Base-by-base conservation (phyloP, 1,284 basidiomycete species). In the Taiwanofungus camphoratus region DNA sequence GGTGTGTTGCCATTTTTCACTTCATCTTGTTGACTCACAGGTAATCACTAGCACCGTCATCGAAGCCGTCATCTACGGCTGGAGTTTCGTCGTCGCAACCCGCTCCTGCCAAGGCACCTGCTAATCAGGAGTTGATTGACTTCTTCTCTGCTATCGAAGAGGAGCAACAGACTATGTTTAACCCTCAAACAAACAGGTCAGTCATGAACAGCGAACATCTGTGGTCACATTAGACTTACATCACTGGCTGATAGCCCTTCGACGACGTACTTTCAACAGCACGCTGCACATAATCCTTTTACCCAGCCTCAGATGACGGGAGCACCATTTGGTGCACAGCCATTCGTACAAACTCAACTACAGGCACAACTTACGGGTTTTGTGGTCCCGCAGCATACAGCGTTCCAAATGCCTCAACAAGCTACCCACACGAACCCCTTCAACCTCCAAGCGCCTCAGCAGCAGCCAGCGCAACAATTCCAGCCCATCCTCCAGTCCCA, bases 111-210 rank as follows among this genome's bases (percentile, higher is more conserved):
- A 65, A 55, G 46, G 44, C 48, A 15, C 46, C 46, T 5, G 51
- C 44, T 5, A 57, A 47, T 41, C 62, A 64, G 42, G 60, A 73
- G 16, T 72, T 89, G 43, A 68, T 84, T 27, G 96, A 99, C 66
- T 96, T 99, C 70, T 97, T 99, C 67, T 71, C 77, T 38, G 81
- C 89, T 13, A 96, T 99, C 54, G 93, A 97, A 62, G 77, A 81
- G 41, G 82, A 89, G 45, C 84, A 89, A 58, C 70, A 79, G 5
- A 74, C 75, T n/a, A 82, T 83, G 70, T 87, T 86, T 60, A 80
- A 82, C 51, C 74, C 79, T 2, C 70, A 74, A 51, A 71, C 73
- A 3, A 71, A 72, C 52, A 80, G 74, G 82, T 78, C 52, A 48
- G 64, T 52, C 19, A 23, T 12, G n/a, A n/a, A n/a, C n/a, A n/a